Evolutionary conservation across 2,329 filamentous ascomycete species (phyloP), one percentile per base, ranked within the genome.

Genomic region (Acarospora socialis): DNA sequence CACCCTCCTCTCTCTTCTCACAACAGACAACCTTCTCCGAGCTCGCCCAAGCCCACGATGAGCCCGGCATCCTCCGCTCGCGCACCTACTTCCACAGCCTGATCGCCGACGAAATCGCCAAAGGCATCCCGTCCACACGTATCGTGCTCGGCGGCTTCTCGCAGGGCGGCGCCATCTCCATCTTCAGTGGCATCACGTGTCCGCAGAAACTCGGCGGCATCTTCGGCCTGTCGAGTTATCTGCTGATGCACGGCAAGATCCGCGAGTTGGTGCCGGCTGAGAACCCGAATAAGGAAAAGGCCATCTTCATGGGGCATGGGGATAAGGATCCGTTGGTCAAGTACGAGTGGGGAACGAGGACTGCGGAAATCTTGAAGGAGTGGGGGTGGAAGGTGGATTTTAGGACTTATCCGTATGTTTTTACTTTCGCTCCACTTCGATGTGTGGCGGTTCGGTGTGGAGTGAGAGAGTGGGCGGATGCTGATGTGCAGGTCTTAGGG

Each of bases 221-320:
- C 41, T 77, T 94, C 40, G 83, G 77, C 5, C 59, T 95, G 39
- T 90, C 81, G 8, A 78, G 73, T 46, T 95, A 92, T 56, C 58
- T 94, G 44, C 65, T 83, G 13, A 62, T 94, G 28, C 65, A 71
- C 41, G 60, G 68, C 40, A 78, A 76, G 49, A 54, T 82, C 43
- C 63, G 68, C 49, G 65, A 65, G 6, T 60, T 70, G 41, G 53
- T 70, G 10, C 62, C 68, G 2, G 60, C 62, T 43, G 61, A 66
- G 24, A 53, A 45, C 4, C 61, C 67, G 34, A 84, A 83, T 54
- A 72, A 76, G 54, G 64, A 78, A 23, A 93, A 83, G 2, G 80
- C 81, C 1, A 74, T 95, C 40, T 81, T 90, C 56, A 79, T 94
- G 75, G 83, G 71, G 8, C 90, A 95, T 46, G 90, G 90, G n/a